phyloP scores from a whole-genome alignment of 2,329 filamentous ascomycete species.

The Ceratocystis diversiconidia region DNA sequence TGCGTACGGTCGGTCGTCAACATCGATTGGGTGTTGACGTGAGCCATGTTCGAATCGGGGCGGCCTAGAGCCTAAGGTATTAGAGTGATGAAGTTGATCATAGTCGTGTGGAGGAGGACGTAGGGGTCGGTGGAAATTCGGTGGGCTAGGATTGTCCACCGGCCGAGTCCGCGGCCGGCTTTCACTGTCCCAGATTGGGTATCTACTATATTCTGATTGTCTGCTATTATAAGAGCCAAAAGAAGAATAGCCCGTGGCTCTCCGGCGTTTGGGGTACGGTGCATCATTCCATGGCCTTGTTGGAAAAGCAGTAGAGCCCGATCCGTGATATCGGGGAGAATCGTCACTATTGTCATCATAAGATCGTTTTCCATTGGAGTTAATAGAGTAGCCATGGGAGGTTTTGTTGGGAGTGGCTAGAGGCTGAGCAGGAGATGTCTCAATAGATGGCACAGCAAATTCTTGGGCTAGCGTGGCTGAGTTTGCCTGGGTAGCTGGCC shows the following conservation, averaged over 20 bases:
- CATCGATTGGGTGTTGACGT: background rate
- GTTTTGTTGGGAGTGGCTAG: background rate
- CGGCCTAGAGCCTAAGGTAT: background rate
- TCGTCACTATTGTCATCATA: background rate
- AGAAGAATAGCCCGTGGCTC: background rate
- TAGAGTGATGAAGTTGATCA: fast-evolving
- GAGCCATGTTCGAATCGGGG: background rate
- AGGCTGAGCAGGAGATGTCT: constrained; percentile 3
- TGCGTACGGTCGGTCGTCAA: background rate
- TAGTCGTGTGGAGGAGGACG: background rate
- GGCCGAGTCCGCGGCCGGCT: background rate
- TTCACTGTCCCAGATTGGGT: background rate
- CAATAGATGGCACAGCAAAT: constrained; percentile 11
- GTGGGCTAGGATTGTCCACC: background rate
- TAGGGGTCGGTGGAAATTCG: background rate
- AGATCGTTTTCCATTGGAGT: constrained; percentile 6
- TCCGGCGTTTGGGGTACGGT: background rate
- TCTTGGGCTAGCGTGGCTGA: background rate
- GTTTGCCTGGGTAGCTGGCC: background rate
- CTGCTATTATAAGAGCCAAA: background rate
- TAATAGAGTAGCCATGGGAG: background rate
- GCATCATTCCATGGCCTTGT: background rate
- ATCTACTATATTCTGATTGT: background rate
- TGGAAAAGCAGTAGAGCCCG: background rate
- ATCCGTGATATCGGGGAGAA: background rate